Evolutionary conservation across 768 basidiomycete species (phyloP).

Genomic region (Termitomyces sp.): DNA sequence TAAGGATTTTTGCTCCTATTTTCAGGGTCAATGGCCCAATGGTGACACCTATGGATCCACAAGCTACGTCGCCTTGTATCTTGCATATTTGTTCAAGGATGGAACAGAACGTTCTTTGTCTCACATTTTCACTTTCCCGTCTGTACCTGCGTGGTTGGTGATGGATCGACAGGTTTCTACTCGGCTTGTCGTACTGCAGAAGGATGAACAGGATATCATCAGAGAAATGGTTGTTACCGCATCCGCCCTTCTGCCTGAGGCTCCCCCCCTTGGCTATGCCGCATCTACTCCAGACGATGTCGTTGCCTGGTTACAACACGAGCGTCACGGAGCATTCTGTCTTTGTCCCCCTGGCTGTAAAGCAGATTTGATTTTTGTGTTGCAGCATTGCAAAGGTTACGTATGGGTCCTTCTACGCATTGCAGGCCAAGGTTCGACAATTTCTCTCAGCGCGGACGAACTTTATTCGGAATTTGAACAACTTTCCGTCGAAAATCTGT

Average conservation of each 20-base stretch:
- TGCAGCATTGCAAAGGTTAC: background rate
- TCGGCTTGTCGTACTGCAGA: background rate
- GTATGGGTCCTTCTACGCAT: background rate
- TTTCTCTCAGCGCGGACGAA: background rate
- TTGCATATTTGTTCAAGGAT: background rate
- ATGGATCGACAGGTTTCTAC: background rate
- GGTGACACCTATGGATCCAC: background rate
- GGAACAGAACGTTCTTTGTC: background rate
- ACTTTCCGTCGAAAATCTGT: background rate
- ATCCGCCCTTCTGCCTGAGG: background rate
- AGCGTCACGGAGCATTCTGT: background rate
- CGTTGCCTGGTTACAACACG: background rate
- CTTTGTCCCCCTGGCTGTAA: background rate
- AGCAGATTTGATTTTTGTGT: background rate
- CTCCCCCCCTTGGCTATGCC: background rate
- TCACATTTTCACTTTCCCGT: background rate
- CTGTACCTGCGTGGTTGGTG: background rate
- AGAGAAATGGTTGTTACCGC: background rate
- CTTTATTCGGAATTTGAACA: background rate
- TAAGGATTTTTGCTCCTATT: background rate
- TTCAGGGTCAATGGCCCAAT: background rate
- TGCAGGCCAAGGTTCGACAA: background rate
- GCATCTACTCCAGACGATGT: background rate
- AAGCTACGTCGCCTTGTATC: constrained; percentile 1
- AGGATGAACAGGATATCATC: background rate